These are phyloP conservation scores for Baorangia bicolor DNA, from an alignment of 768 basidiomycete genomes.

Conservation along the genomic window DNA sequence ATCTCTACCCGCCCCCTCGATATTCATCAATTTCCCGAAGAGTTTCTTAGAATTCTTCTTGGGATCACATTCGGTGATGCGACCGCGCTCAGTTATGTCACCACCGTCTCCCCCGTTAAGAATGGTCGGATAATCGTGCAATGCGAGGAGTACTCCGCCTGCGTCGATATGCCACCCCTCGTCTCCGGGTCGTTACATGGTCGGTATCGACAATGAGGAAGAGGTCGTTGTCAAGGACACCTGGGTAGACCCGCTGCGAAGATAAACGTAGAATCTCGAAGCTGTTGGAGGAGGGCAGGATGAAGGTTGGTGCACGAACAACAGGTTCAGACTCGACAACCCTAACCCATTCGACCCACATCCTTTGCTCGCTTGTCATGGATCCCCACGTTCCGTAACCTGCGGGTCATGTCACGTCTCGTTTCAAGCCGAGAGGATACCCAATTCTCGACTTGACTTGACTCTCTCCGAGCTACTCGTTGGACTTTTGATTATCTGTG, in stretches of 20 bases:
- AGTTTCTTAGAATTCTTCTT: not conserved
- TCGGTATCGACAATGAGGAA: not conserved
- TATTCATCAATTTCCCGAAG: not conserved
- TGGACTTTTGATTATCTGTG: not conserved
- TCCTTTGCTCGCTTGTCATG: not conserved
- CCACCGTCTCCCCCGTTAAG: not conserved
- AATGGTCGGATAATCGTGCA: not conserved
- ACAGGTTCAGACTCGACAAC: not conserved
- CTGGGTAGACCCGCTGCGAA: not conserved
- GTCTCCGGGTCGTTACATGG: not conserved
- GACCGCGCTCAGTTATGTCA: not conserved
- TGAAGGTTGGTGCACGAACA: slow-evolving; percentile 1
- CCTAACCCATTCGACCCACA: slow-evolving; percentile 2
- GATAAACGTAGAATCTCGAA: not conserved
- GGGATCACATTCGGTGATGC: not conserved
- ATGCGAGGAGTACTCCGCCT: not conserved
- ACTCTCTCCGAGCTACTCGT: not conserved
- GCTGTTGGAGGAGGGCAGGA: not conserved
- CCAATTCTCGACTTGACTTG: not conserved
- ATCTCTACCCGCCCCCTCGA: not conserved
- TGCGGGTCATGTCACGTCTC: not conserved
- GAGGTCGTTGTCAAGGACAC: slow-evolving; percentile 7
- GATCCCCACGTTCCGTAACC: not conserved
- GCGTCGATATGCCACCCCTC: not conserved
- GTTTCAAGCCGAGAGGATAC: not conserved